Evolutionary conservation across 306 rosid genomes (phyloP).

Genomic region (Cyclanthera cordifolia): DNA sequence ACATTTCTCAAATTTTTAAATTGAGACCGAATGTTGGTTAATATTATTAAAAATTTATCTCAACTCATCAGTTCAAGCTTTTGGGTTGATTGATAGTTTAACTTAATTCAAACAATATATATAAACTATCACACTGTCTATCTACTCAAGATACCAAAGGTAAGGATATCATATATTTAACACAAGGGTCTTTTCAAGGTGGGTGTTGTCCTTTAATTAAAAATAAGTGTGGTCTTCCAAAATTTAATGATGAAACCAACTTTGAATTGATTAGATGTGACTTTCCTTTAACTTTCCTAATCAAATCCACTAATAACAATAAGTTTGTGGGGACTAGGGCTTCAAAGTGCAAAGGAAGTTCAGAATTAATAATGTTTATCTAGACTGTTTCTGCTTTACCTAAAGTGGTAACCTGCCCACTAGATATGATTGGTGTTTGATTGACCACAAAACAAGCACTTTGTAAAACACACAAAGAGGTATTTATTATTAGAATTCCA

Average conservation of each 20-base stretch:
- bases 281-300: neutral
- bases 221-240: neutral
- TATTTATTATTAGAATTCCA: conserved; percentile 24
- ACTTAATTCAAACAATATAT: neutral
- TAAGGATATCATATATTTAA: neutral
- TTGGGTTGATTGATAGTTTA: too few relatives aligned
- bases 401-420: conserved; percentile 33
- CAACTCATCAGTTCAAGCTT: too few relatives aligned
- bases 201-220: neutral
- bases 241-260: neutral
- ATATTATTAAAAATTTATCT: too few relatives aligned
- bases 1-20: too few relatives aligned
- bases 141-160: neutral
- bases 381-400: conserved; percentile 16
- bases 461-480: conserved; percentile 18
- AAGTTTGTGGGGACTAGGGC: conserved; percentile 37
- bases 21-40: too few relatives aligned
- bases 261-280: neutral
- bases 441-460: conserved; percentile 24
- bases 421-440: conserved; percentile 29
- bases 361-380: conserved; percentile 25
- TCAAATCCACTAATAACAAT: conserved; percentile 3
- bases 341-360: conserved; percentile 25
- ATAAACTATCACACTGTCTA: neutral
- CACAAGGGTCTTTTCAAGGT: neutral